phyloP scores from a whole-genome alignment of 352 stramenopile species.

The Discostella stelligera region DNA sequence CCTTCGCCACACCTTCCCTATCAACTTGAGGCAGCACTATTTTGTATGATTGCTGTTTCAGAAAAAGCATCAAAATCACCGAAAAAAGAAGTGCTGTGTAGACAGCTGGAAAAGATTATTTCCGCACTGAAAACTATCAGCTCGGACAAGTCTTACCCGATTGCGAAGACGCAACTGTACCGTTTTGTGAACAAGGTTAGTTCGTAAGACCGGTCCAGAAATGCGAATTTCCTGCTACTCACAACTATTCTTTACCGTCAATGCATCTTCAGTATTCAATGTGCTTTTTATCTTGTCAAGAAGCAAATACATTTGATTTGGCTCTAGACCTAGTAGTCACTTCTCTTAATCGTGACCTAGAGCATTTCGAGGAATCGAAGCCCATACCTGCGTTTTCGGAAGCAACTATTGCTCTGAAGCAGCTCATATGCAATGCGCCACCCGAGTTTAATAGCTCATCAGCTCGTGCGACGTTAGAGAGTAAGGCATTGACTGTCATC shows the following conservation, averaged over 20 bases:
- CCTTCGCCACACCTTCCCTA: constrained; percentile 52
- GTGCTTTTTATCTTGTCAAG: constrained; percentile 35
- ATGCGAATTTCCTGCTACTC: background rate
- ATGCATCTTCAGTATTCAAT: constrained; percentile 40
- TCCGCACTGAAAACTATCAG: constrained; percentile 51
- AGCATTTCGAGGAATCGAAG: constrained; percentile 1
- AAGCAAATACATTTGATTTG: constrained; percentile 37
- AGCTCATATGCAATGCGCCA: constrained; percentile 43
- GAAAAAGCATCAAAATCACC: constrained; percentile 32
- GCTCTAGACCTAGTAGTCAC: constrained; percentile 54
- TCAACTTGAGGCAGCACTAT: constrained; percentile 73
- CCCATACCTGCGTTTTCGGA: constrained; percentile 44
- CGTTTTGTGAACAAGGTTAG: constrained; percentile 59
- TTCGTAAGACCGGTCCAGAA: background rate
- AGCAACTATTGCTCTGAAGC: constrained; percentile 48
- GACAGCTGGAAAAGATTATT: constrained; percentile 36
- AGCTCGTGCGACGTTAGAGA: constrained; percentile 55
- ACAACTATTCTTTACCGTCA: constrained; percentile 15
- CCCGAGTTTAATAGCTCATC: constrained; percentile 47
- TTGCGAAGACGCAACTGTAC: constrained; percentile 56
- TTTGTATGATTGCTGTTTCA: constrained; percentile 64
- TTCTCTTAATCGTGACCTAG: constrained; percentile 41
- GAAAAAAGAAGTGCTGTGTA: constrained; percentile 18
- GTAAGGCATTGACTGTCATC: constrained; percentile 38
- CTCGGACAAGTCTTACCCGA: constrained; percentile 45